Conservation (phyloP, 805 yeast genomes). For the Kazachstania kunashirensis region DNA sequence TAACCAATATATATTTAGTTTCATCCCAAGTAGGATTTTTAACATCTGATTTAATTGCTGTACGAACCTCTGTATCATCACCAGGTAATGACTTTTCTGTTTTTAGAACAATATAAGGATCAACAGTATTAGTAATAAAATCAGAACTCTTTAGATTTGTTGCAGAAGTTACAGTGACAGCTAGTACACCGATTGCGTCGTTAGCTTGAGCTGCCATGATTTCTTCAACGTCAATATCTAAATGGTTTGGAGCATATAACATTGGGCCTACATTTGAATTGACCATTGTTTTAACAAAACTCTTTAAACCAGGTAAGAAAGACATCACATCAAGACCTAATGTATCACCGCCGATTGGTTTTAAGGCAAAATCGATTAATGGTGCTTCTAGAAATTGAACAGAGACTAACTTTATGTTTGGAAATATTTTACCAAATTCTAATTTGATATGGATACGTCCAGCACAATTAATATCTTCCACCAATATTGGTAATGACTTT, state of each 20-base stretch:
- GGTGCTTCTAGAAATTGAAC: conserved; percentile 72
- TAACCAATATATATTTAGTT: conserved; percentile 49
- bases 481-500: conserved; percentile 65
- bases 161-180: conserved; percentile 51
- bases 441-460: conserved; percentile 62
- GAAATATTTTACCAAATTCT: conserved; percentile 54
- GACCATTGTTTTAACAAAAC: conserved; percentile 59
- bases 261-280: conserved; percentile 66
- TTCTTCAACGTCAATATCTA: conserved; percentile 67
- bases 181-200: conserved; percentile 62
- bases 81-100: conserved; percentile 37
- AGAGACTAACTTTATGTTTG: conserved; percentile 68
- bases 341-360: conserved; percentile 87
- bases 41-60: conserved; percentile 48
- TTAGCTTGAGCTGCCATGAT: conserved; percentile 52
- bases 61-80: conserved; percentile 34
- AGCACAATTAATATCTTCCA: conserved; percentile 68
- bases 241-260: conserved; percentile 73
- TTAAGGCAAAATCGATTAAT: conserved; percentile 64
- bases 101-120: conserved; percentile 48
- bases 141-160: conserved; percentile 37
- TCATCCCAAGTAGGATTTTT: conserved; percentile 60
- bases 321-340: conserved; percentile 80
- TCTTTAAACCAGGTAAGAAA: conserved; percentile 67
- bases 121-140: conserved; percentile 35